phyloP scores from a whole-genome alignment of 352 stramenopile species.

The Phytophthora aleatoria region DNA sequence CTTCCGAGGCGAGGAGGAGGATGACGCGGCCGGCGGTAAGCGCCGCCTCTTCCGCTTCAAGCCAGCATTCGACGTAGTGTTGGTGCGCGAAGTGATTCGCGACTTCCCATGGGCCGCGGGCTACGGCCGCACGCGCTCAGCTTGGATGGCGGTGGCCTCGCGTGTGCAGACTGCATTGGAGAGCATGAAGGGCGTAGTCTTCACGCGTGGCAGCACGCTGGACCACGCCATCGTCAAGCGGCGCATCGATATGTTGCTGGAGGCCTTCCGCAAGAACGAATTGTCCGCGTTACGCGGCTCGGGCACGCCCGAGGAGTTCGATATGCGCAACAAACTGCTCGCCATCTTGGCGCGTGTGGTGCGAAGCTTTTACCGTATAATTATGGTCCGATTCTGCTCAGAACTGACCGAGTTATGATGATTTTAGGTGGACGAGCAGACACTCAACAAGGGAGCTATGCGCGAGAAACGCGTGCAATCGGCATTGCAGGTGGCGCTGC shows the following conservation, averaged over 20 bases:
- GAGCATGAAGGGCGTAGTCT: slow-evolving; percentile 25
- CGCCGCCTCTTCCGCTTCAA: slow-evolving; percentile 48
- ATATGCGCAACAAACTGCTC: slow-evolving; percentile 47
- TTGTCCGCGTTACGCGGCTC: slow-evolving; percentile 40
- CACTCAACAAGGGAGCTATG: slow-evolving; percentile 40
- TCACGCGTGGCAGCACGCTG: slow-evolving; percentile 28
- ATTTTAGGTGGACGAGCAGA: slow-evolving; percentile 42
- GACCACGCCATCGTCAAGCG: slow-evolving; percentile 48
- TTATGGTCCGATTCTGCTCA: not conserved
- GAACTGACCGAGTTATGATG: slow-evolving; percentile 17
- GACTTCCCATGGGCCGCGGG: slow-evolving; percentile 48
- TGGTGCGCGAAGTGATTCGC: slow-evolving; percentile 47
- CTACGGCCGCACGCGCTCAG: slow-evolving; percentile 46
- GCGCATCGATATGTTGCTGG: slow-evolving; percentile 45
- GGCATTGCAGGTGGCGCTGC: slow-evolving; percentile 30
- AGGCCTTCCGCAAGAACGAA: slow-evolving; percentile 44
- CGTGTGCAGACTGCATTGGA: slow-evolving; percentile 36
- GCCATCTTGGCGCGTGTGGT: slow-evolving; percentile 38
- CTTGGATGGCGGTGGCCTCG: slow-evolving; percentile 41
- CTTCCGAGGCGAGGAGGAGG: slow-evolving; percentile 25
- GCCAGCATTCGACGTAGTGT: slow-evolving; percentile 41
- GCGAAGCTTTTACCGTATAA: slow-evolving; percentile 2
- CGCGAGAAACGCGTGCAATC: slow-evolving; percentile 43
- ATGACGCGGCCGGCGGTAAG: slow-evolving; percentile 29
- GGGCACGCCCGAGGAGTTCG: slow-evolving; percentile 39